phyloP scores from a whole-genome alignment of 768 basidiomycete species.

The Phylloporus arenicola region DNA sequence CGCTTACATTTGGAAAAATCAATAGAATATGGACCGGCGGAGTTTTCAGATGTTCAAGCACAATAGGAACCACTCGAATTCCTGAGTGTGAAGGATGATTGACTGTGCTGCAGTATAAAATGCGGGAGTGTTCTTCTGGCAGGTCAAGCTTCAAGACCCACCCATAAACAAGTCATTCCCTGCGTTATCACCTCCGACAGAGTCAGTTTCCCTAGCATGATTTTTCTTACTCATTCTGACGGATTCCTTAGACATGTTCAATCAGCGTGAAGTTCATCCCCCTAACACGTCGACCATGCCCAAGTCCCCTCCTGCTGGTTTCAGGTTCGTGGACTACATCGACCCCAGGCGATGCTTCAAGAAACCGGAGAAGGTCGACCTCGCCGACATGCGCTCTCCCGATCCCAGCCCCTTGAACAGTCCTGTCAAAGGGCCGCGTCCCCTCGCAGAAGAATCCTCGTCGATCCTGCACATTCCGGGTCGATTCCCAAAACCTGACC shows the following conservation, averaged over 20 bases:
- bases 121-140: not conserved
- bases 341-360: slow-evolving; percentile 18
- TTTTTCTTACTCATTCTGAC: not conserved
- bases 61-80: slow-evolving; percentile 11
- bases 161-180: not conserved
- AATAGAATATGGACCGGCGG: slow-evolving; percentile 5
- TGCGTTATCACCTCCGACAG: not conserved
- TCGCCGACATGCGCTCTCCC: slow-evolving; percentile 10
- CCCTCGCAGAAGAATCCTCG: slow-evolving; percentile 6
- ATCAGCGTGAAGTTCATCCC: slow-evolving; percentile 7
- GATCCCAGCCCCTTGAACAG: slow-evolving; percentile 14
- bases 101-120: slow-evolving; percentile 20
- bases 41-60: slow-evolving; percentile 3
- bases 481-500: not conserved
- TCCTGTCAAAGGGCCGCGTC: slow-evolving; percentile 3
- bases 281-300: slow-evolving; percentile 12
- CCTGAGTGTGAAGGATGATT: slow-evolving; percentile 1
- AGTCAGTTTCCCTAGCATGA: not conserved
- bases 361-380: slow-evolving; percentile 10
- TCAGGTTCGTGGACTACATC: slow-evolving; percentile 20
- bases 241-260: slow-evolving; percentile 16
- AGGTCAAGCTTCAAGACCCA: not conserved
- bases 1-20: not conserved
- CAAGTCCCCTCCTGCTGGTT: slow-evolving; percentile 21
- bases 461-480: slow-evolving; percentile 7